Evolutionary conservation across 140 eudicot genomes (phyloP), one percentile per base, ranked within the genome.

Genomic region (Erigeron philadelphicus): DNA sequence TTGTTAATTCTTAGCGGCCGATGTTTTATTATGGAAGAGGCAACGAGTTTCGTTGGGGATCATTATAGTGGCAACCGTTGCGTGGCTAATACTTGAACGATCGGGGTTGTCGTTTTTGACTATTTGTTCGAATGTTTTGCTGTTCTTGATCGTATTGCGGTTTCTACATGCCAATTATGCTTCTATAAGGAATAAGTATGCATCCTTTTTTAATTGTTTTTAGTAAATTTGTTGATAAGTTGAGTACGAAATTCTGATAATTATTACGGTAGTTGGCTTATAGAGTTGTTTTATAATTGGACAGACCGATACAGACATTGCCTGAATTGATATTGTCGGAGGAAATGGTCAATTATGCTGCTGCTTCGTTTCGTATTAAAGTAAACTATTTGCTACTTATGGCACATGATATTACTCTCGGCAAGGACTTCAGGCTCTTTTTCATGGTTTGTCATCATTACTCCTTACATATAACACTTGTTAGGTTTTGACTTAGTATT

Each of bases 401-500:
- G 95, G 99, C 95, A 41, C 97, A 94, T 85, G 97, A 94, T 76
- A 89, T 94, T 61, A 89, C 99, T 55, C 86, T 86, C 77, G 97
- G 97, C 76, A 94, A 87, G 77, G 99, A 94, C 81, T 94, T 94
- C 80, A 85, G 87, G 70, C 87, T 94, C 61, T 94, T 89, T 72
- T 94, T 89, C 78, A 82, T 73, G 99, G 99, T 93, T 75, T 58
- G 88, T 81, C 49, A 49, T 69, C 67, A 23, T 60, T 35, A 61
- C 68, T 72, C 64, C 16, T 11, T 45, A 46, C 5, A 11, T 59
- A 2, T 40, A 49, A 47, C 15, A 71, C 44, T 65, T 46, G 49
- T 47, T 67, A 35, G 12, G 19, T 13, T 25, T 53, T 61, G 25
- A 18, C 48, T 6, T 52, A 42, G 23, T 64, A 53, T 23, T 54